phyloP scores from a whole-genome alignment of 306 rosid genomes.

The Vigna angularis region DNA sequence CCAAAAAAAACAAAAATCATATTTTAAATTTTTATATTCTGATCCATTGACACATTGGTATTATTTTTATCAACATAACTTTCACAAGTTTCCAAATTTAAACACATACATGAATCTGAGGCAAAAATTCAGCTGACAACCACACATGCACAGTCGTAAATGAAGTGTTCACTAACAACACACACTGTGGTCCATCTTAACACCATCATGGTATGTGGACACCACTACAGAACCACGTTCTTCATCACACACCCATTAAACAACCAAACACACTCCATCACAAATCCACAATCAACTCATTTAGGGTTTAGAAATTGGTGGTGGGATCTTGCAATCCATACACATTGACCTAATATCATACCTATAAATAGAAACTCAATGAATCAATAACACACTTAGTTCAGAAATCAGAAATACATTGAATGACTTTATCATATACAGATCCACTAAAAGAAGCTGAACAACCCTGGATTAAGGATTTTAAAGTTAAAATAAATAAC shows the following conservation, averaged over 20 bases:
- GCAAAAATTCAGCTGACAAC: conserved; percentile 3
- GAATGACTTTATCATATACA: not conserved
- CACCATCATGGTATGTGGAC: conserved; percentile 42
- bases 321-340: not conserved
- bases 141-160: conserved; percentile 41
- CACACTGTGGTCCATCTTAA: conserved; percentile 29
- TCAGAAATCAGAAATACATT: too few relatives aligned
- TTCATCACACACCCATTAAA: conserved; percentile 38
- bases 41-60: too few relatives aligned
- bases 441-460: not conserved
- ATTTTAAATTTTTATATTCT: too few relatives aligned
- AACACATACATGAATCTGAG: conserved; percentile 5
- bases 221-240: conserved; percentile 37
- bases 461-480: not conserved
- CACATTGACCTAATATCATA: not conserved
- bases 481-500: not conserved
- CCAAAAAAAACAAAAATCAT: too few relatives aligned
- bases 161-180: conserved; percentile 39
- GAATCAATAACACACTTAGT: not conserved
- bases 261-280: conserved; percentile 11
- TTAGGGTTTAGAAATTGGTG: not conserved
- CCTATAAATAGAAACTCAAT: not conserved
- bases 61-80: too few relatives aligned
- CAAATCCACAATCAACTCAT: conserved; percentile 37
- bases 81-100: not conserved